Evolutionary conservation across 2,329 filamentous ascomycete species (phyloP), one percentile per base, ranked within the genome.

Genomic region (Fusarium circinatum): DNA sequence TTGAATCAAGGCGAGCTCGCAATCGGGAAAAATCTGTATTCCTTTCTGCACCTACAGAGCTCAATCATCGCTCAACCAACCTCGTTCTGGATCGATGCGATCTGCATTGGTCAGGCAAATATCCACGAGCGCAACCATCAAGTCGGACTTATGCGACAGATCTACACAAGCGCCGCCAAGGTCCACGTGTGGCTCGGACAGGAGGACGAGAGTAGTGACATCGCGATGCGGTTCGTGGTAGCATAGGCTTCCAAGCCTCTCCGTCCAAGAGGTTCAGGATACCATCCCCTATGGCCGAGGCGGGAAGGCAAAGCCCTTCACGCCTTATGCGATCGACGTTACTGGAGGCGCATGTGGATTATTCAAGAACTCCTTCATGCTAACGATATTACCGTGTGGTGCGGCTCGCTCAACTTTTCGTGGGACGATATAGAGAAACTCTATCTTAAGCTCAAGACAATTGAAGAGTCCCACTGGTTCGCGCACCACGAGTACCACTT

Each of bases 261-360:
- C 8, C 14, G 39, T 17, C 39, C 14, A 42, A 42, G 22, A n/a
- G 39, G 22, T 10, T n/a, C 39, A n/a, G 22, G 39, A 11, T n/a
- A n/a, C 14, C 0, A 6, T 0, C 9, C 39, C 1, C 14, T 42
- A 5, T 42, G 39, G 39, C 4, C 39, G 0, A 42, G 39, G 6
- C 22, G 3, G 22, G 39, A 42, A 17, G 39, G 39, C 6, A n/a
- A n/a, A 42, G 39, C 39, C 0, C 39, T n/a, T n/a, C 39, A 42
- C 8, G 6, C 22, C 1, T 6, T 42, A 7, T 42, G 8, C 8
- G 39, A n/a, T 17, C 14, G 22, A n/a, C 22, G 14, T n/a, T 42
- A 42, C 39, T 42, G 39, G 39, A 42, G 39, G 0, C 39, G 39
- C 14, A 42, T 42, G 9, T 42, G 39, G 39, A 42, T 42, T 7